Evolutionary conservation across 2,329 filamentous ascomycete genomes (phyloP).

Genomic region (Hirsutella thompsonii): DNA sequence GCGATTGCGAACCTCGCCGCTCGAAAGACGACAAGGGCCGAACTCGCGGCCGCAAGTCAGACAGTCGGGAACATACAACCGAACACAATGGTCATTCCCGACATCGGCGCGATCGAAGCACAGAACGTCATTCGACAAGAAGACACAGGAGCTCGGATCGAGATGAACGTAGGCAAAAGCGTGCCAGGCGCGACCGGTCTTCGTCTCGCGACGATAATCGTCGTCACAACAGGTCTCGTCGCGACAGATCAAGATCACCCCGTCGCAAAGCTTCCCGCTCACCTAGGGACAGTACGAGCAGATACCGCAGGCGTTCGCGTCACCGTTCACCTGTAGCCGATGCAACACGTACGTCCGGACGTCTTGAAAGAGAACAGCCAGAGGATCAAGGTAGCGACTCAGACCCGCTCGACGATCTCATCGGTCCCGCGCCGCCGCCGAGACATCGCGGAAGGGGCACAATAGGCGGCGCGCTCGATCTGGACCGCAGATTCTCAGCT

Average conservation of each 20-base stretch:
- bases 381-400: conserved; percentile 26
- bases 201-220: neutral
- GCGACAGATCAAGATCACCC: neutral
- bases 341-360: neutral
- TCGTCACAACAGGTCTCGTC: neutral
- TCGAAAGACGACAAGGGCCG: conserved; percentile 2
- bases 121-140: too few species aligned
- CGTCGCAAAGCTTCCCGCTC: conserved; percentile 17
- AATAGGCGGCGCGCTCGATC: conserved; percentile 46
- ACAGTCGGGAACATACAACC: conserved; percentile 9
- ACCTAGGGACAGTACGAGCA: conserved; percentile 14
- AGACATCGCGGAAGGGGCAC: conserved; percentile 55
- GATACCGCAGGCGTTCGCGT: conserved; percentile 19
- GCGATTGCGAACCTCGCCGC: conserved; percentile 2
- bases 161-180: conserved; percentile 8
- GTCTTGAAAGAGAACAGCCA: neutral
- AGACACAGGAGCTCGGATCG: too few species aligned
- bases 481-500: conserved; percentile 69
- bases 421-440: conserved; percentile 57
- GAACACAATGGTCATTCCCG: neutral
- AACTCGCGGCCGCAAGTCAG: neutral
- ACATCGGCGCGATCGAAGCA: conserved; percentile 3
- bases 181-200: conserved; percentile 1
- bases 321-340: neutral
- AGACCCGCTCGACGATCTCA: conserved; percentile 61